A percentile compares a stretch with the other conserved stretches of the same genome.
phyloP scores from a whole-genome alignment of 371 early-diverging fungal species.

The Mortierella sp. region DNA sequence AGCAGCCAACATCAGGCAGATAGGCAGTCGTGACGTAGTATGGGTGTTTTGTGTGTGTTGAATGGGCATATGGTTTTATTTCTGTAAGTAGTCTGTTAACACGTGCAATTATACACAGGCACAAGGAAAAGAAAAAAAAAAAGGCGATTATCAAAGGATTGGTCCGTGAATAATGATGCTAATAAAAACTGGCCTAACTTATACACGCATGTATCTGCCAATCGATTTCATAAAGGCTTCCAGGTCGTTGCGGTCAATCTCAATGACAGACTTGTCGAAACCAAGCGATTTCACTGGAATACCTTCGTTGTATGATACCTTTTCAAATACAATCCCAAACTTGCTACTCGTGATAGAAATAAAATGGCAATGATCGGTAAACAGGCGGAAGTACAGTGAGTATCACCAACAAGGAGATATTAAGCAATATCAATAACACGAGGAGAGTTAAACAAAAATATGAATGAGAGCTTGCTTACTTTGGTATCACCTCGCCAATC shows the following conservation, averaged over 20 bases:
- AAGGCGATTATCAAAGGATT: not conserved
- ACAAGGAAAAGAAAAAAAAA: not conserved
- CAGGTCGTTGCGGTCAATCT: constrained; percentile 52
- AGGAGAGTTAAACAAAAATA: not conserved
- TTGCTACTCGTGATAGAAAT: constrained; percentile 30
- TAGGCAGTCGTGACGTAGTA: not conserved
- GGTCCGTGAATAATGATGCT: not conserved
- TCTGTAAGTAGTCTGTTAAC: not conserved
- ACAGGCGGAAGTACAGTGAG: not conserved
- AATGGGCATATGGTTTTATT: too few species aligned
- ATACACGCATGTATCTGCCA: constrained; percentile 42
- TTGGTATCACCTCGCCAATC: constrained; percentile 74
- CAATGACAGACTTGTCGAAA: constrained; percentile 45
- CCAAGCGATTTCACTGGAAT: constrained; percentile 41
- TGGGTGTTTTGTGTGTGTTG: not conserved
- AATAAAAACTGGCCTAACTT: not conserved
- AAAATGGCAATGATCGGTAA: too few species aligned
- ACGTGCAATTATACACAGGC: not conserved
- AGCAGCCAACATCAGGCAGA: too few species aligned
- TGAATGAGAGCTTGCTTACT: constrained; percentile 61
- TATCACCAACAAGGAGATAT: too few species aligned
- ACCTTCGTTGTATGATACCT: constrained; percentile 45
- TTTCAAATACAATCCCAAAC: constrained; percentile 51
- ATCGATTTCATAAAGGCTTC: constrained; percentile 46
- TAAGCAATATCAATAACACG: not conserved